Base-by-base conservation (phyloP, 1,284 basidiomycete species). In the Neolentinus lepideus region DNA sequence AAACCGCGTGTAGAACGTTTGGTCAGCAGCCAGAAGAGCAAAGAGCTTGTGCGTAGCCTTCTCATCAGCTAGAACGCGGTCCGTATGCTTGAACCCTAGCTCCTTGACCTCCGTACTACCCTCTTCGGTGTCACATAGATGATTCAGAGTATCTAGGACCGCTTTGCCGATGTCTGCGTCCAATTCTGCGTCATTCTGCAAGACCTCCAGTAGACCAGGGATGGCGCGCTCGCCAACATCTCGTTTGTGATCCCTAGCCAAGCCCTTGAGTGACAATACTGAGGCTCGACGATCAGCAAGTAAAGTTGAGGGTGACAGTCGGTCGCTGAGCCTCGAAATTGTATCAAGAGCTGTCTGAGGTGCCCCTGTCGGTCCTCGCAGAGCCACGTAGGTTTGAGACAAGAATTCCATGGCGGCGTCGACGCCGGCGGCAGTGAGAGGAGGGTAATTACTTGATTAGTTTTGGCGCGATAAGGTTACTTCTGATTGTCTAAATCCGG, bases 131-230 rank as follows among this genome's bases (percentile, higher is more conserved):
- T 93, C 89, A 68, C 91, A 93, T 14, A 94, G 75, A 51, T 83
- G 68, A 60, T 84, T 82, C 57, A 97, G 71, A 1, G 93, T 95
- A 72, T 97, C 94, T 62, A 98, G 73, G 8, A 89, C 85, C 9
- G 93, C 94, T 68, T 92, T 95, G 1, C 88, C 93, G 57, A 90
- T 92, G 64, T 97, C 94, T 9, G 84, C 77, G 67, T 98, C 94
- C 54, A 92, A 81, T 61, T 91, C 85, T 0, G 92, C 89, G 66
- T 97, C 94, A 60, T 89, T 90, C 61, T 87, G 78, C 35, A 96
- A 75, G 11, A 94, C 88, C 27, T 89, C 84, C 4, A 96, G 69
- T 3, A 97, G 79, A 1, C 90, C 87, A 3, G 79, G 74, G 14
- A 98, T 75, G 1, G 92, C 88, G 53, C 79, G 77, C 59, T 82